A percentile compares a stretch with the other conserved stretches of the same genome.
phyloP scores from a whole-genome alignment of 1,284 basidiomycete species.

The Coriolopsis trogii region DNA sequence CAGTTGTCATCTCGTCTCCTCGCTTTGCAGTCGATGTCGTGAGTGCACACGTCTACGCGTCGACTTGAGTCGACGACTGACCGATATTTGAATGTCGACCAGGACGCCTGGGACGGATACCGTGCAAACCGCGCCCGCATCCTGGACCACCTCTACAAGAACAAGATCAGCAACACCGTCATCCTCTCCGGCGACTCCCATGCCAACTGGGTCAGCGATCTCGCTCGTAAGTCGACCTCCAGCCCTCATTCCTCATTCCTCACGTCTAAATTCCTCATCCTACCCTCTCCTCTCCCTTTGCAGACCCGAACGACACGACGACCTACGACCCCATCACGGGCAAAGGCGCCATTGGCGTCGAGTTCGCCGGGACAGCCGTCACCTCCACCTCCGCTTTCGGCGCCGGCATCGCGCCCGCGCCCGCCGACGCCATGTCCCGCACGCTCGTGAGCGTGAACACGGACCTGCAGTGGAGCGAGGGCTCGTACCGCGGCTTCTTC shows the following conservation, averaged over 20 bases:
- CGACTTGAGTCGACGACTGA: not conserved
- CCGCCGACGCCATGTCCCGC: conserved; percentile 45
- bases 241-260: too few species aligned
- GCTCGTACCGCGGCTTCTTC: conserved; percentile 65
- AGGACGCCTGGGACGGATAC: conserved; percentile 72
- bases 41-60: not conserved
- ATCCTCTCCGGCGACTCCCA: conserved; percentile 69
- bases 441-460: conserved; percentile 48
- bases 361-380: conserved; percentile 71
- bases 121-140: conserved; percentile 59
- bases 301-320: conserved; percentile 54
- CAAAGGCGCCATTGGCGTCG: conserved; percentile 59
- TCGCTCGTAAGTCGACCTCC: conserved; percentile 46
- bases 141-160: conserved; percentile 53
- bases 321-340: conserved; percentile 58
- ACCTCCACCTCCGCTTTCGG: conserved; percentile 59
- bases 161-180: conserved; percentile 60
- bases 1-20: not conserved
- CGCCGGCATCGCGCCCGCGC: conserved; percentile 40
- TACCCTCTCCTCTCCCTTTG: not conserved
- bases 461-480: conserved; percentile 69
- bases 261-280: not conserved
- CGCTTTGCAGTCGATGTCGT: conserved; percentile 27
- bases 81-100: not conserved
- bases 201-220: conserved; percentile 64